These are phyloP conservation scores for Hygrophila difformis DNA, from an alignment of 257 asterid genomes.

Conservation along the genomic window DNA sequence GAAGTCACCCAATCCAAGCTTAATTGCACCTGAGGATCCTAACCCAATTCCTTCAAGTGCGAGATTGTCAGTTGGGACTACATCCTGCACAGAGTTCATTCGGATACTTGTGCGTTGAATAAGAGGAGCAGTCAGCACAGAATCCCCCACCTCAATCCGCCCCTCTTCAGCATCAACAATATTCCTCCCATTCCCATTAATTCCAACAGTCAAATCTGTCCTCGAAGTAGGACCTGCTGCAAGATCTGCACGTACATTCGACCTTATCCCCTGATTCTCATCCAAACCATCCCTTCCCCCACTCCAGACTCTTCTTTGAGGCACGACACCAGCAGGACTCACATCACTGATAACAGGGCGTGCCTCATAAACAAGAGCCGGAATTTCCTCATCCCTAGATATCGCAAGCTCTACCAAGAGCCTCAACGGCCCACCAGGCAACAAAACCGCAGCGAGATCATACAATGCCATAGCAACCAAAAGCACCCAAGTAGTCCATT, in stretches of 20 bases:
- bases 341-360: constrained; percentile 38
- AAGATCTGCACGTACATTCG: not conserved
- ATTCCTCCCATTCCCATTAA: constrained; percentile 27
- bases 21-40: constrained; percentile 92
- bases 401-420: constrained; percentile 94
- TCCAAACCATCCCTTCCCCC: constrained; percentile 27
- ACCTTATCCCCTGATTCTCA: constrained; percentile 17
- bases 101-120: constrained; percentile 47
- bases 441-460: constrained; percentile 94
- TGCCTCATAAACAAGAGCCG: constrained; percentile 95
- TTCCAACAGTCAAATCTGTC: not conserved
- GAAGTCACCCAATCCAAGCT: constrained; percentile 93
- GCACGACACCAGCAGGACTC: constrained; percentile 18
- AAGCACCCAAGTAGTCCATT: constrained; percentile 97
- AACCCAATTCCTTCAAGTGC: constrained; percentile 81
- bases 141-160: constrained; percentile 22
- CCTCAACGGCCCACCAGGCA: constrained; percentile 94
- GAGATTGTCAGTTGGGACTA: constrained; percentile 31
- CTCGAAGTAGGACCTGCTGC: not conserved
- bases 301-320: constrained; percentile 76
- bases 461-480: constrained; percentile 93
- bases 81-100: constrained; percentile 16
- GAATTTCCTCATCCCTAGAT: constrained; percentile 90
- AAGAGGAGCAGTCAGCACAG: constrained; percentile 74
- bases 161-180: constrained; percentile 40